Base-by-base conservation (phyloP, 768 basidiomycete genomes). In the Hericium coralloides region DNA sequence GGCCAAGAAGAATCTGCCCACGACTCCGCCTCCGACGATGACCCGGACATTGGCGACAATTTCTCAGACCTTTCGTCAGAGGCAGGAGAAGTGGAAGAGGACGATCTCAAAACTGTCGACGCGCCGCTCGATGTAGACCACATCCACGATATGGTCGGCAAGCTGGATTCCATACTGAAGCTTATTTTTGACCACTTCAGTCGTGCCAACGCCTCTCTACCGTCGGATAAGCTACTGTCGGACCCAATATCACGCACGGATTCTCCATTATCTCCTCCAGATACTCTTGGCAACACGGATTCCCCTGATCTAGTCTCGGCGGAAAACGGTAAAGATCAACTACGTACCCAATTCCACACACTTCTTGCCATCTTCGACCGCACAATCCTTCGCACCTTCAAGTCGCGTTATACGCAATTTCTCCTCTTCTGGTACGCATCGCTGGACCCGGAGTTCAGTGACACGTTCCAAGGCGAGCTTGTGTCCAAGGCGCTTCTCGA, bases 351-450 rank as follows among this genome's bases (percentile, higher is more conserved):
- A 62, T 98, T 98, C 69, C 80, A 89, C 63, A 81, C 87, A 26
- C 85, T 99, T 18, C 82, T 99, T 52, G 84, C 87, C 60, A 92
- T 98, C 60, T 99, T 99, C 65, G 92, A 97, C 68, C 84, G 92
- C 41, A 86, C 86, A 38, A 93, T 99, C 67, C 81, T 99, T 51
- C 89, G 86, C 39, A 98, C 97, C 2, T 97, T 97, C 75, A 94
- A 95, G 66, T 97, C 94, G 0, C 89, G 95, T 39, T 97, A 98
- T 70, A 94, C 93, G 14, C 97, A 98, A 65, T 99, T 99, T 73
- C 81, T 99, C 59, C 66, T 98, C 49, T 99, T 99, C 76, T 97
- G 92, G 85, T 92, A 87, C 66, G 80, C 94, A 20, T 98, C 95
- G 0, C 85, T 95, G 53, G 86, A 93, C 63, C 76, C 87, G 2